Conservation (phyloP, 2,329 filamentous ascomycete species). For the Nemania sp. region DNA sequence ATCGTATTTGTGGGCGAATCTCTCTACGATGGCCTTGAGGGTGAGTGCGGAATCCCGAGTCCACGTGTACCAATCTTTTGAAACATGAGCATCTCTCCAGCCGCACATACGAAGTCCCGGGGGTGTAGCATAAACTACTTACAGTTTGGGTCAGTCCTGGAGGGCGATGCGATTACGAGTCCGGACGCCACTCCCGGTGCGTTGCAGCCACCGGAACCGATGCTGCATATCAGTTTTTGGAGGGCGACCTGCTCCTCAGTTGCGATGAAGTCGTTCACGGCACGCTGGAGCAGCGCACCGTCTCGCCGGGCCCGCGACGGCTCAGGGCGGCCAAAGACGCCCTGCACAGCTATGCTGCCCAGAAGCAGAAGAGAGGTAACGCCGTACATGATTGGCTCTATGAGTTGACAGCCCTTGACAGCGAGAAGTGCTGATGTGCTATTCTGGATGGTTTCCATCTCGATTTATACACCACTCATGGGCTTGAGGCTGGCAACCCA, state of each 20-base stretch:
- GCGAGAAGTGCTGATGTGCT: constrained; percentile 26
- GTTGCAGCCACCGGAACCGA: constrained; percentile 59
- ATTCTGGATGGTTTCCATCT: constrained; percentile 35
- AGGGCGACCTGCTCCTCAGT: constrained; percentile 58
- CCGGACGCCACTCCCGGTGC: constrained; percentile 53
- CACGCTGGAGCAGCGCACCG: constrained; percentile 49
- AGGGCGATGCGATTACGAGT: constrained; percentile 62
- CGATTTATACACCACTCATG: constrained; percentile 33
- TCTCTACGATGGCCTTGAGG: constrained; percentile 70
- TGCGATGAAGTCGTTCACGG: constrained; percentile 58
- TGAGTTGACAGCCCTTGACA: constrained; percentile 35
- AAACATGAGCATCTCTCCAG: neutral
- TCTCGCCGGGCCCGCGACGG: constrained; percentile 40
- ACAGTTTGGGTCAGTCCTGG: constrained; percentile 60
- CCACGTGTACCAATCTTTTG: constrained; percentile 76
- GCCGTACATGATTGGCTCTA: constrained; percentile 54
- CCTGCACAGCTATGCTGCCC: constrained; percentile 56
- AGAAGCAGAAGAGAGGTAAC: constrained; percentile 56
- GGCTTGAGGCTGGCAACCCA: neutral
- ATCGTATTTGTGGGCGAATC: constrained; percentile 64
- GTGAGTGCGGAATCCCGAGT: constrained; percentile 74
- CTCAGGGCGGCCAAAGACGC: constrained; percentile 53
- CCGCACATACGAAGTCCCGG: neutral
- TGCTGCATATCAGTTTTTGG: constrained; percentile 60
- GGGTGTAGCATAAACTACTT: constrained; percentile 35